These are phyloP conservation scores for Nitzschia putrida DNA, from an alignment of 108 stramenopile species.

Conservation along the genomic window DNA sequence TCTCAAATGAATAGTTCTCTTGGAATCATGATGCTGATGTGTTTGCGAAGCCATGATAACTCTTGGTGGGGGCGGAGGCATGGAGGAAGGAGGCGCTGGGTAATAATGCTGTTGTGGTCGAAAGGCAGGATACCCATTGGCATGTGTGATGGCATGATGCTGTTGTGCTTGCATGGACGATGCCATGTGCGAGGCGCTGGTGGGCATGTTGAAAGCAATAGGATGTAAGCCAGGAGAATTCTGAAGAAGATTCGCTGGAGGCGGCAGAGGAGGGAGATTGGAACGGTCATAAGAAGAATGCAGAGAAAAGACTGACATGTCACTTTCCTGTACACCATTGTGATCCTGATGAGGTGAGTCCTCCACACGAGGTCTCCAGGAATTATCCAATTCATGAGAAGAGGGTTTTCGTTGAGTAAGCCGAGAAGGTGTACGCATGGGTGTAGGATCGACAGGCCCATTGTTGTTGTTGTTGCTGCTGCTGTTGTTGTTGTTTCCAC, in stretches of 20 bases:
- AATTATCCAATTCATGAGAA: background rate
- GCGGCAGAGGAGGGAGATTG: no score
- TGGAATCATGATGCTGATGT: no score
- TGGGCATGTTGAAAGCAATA: background rate
- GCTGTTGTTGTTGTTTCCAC: background rate
- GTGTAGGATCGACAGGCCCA: no score
- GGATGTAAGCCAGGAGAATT: background rate
- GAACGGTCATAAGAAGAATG: conserved; percentile 1
- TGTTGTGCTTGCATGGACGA: no score
- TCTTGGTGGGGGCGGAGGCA: background rate
- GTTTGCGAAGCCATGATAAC: conserved; percentile 1
- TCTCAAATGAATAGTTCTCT: no score
- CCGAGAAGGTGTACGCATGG: background rate
- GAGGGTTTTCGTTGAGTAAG: background rate
- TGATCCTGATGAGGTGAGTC: background rate
- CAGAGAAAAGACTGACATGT: conserved; percentile 13
- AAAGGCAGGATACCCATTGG: conserved; percentile 7
- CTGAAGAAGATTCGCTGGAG: no score
- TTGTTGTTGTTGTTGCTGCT: no score
- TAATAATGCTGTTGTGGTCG: conserved; percentile 1
- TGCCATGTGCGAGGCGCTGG: no score
- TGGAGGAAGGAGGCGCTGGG: background rate
- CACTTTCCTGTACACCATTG: conserved; percentile 10
- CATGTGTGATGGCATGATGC: background rate
- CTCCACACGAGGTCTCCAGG: background rate